These are phyloP conservation scores for Pontederia paniculata DNA, from an alignment of 176 grass and related monocot genomes.

Conservation along the genomic window DNA sequence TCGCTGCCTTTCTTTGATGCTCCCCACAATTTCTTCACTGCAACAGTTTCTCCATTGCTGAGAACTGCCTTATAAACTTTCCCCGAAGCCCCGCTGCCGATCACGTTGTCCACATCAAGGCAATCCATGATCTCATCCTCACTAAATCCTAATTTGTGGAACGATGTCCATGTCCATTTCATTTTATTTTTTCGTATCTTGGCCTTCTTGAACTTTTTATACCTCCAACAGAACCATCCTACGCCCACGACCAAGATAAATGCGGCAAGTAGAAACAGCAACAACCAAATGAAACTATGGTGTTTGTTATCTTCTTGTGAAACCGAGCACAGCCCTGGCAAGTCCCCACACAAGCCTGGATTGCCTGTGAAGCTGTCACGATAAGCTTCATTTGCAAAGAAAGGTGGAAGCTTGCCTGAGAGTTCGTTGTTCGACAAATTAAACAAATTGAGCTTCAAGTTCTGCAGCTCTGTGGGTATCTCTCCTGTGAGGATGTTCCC, in stretches of 20 bases:
- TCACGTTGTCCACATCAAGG: conserved; percentile 74
- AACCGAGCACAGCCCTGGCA: conserved; percentile 23
- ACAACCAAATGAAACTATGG: conserved; percentile 42
- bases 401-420: conserved; percentile 48
- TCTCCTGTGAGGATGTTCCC: conserved; percentile 46
- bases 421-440: conserved; percentile 75
- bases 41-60: conserved; percentile 55
- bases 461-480: conserved; percentile 58
- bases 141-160: conserved; percentile 86
- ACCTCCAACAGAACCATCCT: conserved; percentile 61
- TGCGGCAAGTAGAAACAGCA: conserved; percentile 41
- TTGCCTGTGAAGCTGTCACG: conserved; percentile 69
- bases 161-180: conserved; percentile 78
- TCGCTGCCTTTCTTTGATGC: conserved; percentile 6
- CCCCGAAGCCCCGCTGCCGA: conserved; percentile 62
- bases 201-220: conserved; percentile 34
- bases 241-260: conserved; percentile 38
- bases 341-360: conserved; percentile 42
- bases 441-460: conserved; percentile 71
- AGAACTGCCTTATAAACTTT: conserved; percentile 91
- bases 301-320: conserved; percentile 1
- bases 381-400: conserved; percentile 40
- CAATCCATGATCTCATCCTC: conserved; percentile 77
- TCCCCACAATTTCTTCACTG: conserved; percentile 71
- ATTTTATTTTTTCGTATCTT: conserved; percentile 26